Base-by-base conservation (phyloP, 2,329 filamentous ascomycete genomes). In the Claviceps maximensis region DNA sequence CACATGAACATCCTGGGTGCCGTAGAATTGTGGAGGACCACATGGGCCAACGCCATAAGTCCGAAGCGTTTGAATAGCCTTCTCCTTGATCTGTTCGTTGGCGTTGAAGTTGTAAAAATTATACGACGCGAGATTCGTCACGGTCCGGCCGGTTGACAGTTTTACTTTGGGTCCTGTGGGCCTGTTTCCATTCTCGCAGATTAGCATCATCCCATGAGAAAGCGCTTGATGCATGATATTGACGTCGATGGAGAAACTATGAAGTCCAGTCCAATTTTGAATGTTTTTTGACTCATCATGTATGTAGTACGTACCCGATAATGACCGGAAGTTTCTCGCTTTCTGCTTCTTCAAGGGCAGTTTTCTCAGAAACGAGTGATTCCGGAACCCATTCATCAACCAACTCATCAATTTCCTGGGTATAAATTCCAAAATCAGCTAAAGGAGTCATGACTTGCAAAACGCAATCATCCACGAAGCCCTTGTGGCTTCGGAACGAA, bases 91-190 rank as follows among this genome's bases (percentile, higher is more conserved):
- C 38, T 84, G 80, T 57, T 97, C 91, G 66, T 95, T 96, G 51
- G 82, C 82, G 58, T 94, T 88, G 69, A 98, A 89, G 72, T 98
- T 97, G 76, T 95, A 97, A 70, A 93, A 95, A 69, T 98, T 98
- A 72, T 89, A 93, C 1, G 88, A 94, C 40, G 89, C 91, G 58
- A 98, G 83, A 66, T 98, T 98, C 54, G 80, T 89, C 25, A 96
- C 93, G 19, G 87, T 95, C 59, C 88, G 86, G 62, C 93, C 93
- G 68, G 84, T 95, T 48, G 83, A 76, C 53, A 98, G 80, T 68
- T 93, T 96, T 49, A 86, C 84, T 68, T 93, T 95, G 47, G 93
- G 90, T 10, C 89, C 90, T 1, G 89, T 90, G 5, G 91, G 86
- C 49, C 89, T 94, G 25, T 46, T 10, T 63, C 48, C 55, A 25